A percentile compares a stretch with the other conserved stretches of the same genome.
Evolutionary conservation across 2,329 filamentous ascomycete genomes (phyloP).

Genomic region (Colletotrichum somersetense): DNA sequence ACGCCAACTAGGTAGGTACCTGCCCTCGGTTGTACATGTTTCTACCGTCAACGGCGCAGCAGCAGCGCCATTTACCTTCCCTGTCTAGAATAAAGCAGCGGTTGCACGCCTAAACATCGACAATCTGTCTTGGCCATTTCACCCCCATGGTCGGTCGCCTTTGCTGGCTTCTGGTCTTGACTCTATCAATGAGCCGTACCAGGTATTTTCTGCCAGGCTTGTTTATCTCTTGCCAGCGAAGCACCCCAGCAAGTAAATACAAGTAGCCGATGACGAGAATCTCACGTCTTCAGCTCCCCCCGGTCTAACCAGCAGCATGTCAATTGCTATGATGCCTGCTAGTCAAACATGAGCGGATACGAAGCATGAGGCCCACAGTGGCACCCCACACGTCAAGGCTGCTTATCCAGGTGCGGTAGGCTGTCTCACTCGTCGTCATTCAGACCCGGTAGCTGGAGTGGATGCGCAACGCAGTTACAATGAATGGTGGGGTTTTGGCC

Average conservation of each 20-base stretch:
- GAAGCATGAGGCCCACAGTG: conserved; percentile 26
- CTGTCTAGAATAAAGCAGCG: conserved; percentile 31
- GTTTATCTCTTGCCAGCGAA: conserved; percentile 32
- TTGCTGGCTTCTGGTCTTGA: conserved; percentile 13
- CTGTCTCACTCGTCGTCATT: conserved; percentile 22
- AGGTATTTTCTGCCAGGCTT: conserved; percentile 9
- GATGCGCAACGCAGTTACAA: conserved; percentile 25
- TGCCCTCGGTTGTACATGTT: conserved; percentile 20
- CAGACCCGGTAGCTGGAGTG: conserved; percentile 19
- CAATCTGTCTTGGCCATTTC: conserved; percentile 18
- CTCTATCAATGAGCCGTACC: conserved; percentile 23
- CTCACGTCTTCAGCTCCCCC: conserved; percentile 26
- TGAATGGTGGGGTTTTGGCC: conserved; percentile 29
- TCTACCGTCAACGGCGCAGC: conserved; percentile 1
- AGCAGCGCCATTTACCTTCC: not conserved
- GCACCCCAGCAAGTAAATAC: conserved; percentile 23
- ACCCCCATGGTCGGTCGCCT: conserved; percentile 1
- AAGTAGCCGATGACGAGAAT: conserved; percentile 7
- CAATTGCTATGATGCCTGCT: conserved; percentile 32
- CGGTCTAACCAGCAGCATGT: conserved; percentile 23
- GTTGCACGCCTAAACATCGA: conserved; percentile 10
- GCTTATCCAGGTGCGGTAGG: conserved; percentile 21
- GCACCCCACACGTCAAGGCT: conserved; percentile 9
- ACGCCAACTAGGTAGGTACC: conserved; percentile 2
- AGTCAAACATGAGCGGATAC: conserved; percentile 36